Conservation (phyloP, 2,329 filamentous ascomycete species). For the Zasmidium cellare region DNA sequence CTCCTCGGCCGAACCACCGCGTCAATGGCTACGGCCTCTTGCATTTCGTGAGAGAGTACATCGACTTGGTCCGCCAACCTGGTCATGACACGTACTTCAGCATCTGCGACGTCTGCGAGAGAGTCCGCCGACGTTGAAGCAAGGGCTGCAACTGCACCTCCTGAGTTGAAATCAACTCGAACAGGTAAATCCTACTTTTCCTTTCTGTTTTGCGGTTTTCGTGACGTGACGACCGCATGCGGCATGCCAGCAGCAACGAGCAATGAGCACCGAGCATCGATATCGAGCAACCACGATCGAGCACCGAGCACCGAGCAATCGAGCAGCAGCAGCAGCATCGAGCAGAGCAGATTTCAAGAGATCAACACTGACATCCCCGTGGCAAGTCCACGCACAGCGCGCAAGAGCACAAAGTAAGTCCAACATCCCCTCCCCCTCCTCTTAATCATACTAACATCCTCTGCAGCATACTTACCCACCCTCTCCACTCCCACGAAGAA, state of each 20-base stretch:
- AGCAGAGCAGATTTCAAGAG: too few species aligned
- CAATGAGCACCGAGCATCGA: too few species aligned
- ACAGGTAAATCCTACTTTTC: not conserved
- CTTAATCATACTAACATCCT: too few species aligned
- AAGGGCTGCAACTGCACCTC: not conserved
- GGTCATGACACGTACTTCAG: not conserved
- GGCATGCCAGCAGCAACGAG: too few species aligned
- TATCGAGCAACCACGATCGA: not conserved
- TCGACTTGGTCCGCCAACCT: not conserved
- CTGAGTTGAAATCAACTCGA: not conserved
- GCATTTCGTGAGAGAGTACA: slow-evolving; percentile 1
- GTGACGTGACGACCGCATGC: not conserved
- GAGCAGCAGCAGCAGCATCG: not conserved
- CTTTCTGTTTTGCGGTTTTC: not conserved
- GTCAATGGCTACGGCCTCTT: not conserved
- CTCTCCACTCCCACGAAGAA: too few species aligned
- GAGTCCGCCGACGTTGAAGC: not conserved
- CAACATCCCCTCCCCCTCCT: too few species aligned
- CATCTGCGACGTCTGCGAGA: slow-evolving; percentile 6
- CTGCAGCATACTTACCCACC: too few species aligned
- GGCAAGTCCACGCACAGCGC: too few species aligned
- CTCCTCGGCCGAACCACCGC: not conserved
- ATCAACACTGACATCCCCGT: too few species aligned
- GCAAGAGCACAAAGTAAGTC: too few species aligned
- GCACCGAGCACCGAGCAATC: not conserved